A percentile compares a stretch with the other conserved stretches of the same genome.
These are phyloP conservation scores for Scheffersomyces titani DNA, from an alignment of 1,139 yeast genomes.

Conservation along the genomic window DNA sequence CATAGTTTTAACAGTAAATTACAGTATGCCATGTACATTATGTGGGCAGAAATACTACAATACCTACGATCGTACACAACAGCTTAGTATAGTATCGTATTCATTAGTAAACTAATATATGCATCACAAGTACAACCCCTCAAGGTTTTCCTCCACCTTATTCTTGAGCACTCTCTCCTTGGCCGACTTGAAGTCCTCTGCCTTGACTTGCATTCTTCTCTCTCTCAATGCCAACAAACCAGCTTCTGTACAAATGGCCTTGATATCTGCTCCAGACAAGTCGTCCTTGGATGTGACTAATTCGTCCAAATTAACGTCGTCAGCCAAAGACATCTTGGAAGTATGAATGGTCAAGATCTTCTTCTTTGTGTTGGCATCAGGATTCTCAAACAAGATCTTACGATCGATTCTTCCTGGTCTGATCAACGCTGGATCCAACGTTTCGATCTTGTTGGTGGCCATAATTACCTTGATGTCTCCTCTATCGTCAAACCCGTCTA, in stretches of 20 bases:
- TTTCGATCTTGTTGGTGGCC: conserved; percentile 98
- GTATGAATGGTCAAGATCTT: conserved; percentile 94
- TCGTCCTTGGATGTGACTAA: conserved; percentile 93
- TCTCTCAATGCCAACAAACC: conserved; percentile 95
- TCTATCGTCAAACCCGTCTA: conserved; percentile 97
- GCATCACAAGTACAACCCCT: conserved; percentile 80
- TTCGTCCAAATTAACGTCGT: conserved; percentile 87
- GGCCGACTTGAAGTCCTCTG: conserved; percentile 91
- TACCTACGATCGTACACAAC: no score
- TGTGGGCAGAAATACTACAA: no score
- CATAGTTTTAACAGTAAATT: no score
- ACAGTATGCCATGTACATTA: no score
- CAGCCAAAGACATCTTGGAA: conserved; percentile 86
- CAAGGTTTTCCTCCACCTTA: conserved; percentile 95
- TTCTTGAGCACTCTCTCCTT: conserved; percentile 97
- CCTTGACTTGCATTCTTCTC: conserved; percentile 97
- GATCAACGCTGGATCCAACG: conserved; percentile 94
- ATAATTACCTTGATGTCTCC: conserved; percentile 98
- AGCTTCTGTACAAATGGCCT: conserved; percentile 98
- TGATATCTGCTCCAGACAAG: conserved; percentile 96
- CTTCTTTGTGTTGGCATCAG: conserved; percentile 90
- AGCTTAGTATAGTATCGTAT: not conserved
- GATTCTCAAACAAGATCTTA: conserved; percentile 94
- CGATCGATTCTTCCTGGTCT: conserved; percentile 99
- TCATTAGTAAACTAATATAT: not conserved